Conservation (phyloP, 441 rosid genomes). For the Pelargonium cotyledonis region DNA sequence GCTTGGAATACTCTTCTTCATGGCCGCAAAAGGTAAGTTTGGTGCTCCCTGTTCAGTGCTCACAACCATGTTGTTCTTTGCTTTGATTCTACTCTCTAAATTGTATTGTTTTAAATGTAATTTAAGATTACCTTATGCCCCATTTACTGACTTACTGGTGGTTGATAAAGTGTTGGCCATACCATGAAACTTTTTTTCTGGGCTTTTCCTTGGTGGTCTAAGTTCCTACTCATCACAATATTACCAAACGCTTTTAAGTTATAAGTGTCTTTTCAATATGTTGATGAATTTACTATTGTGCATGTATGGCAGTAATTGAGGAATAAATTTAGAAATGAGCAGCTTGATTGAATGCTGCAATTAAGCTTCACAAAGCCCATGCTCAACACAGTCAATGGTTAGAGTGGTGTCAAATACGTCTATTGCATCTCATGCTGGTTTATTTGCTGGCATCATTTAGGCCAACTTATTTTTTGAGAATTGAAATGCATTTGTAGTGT, state of each 20-base stretch:
- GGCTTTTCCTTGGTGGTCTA: neutral
- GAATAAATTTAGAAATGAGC: constrained; percentile 1
- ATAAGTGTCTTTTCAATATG: neutral
- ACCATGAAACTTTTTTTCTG: neutral
- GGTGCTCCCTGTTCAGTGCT: constrained; percentile 9
- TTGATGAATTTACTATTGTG: neutral
- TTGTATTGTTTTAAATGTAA: neutral
- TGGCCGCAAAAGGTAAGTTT: constrained; percentile 78
- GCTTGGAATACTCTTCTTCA: constrained; percentile 97
- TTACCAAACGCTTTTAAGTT: neutral
- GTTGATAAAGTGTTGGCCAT: neutral
- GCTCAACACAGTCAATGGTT: neutral
- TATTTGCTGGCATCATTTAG: neutral
- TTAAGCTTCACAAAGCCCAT: neutral
- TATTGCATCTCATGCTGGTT: neutral
- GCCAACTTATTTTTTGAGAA: neutral
- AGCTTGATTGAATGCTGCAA: neutral
- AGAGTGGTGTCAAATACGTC: neutral
- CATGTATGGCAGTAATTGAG: neutral
- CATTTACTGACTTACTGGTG: neutral
- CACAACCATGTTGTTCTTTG: neutral
- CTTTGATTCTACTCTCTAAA: neutral
- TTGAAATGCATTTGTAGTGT: neutral
- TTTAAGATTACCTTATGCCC: constrained; percentile 2
- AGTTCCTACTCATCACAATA: neutral